These are phyloP conservation scores for Leptodermis oblonga DNA, from an alignment of 257 asterid genomes.

Conservation along the genomic window DNA sequence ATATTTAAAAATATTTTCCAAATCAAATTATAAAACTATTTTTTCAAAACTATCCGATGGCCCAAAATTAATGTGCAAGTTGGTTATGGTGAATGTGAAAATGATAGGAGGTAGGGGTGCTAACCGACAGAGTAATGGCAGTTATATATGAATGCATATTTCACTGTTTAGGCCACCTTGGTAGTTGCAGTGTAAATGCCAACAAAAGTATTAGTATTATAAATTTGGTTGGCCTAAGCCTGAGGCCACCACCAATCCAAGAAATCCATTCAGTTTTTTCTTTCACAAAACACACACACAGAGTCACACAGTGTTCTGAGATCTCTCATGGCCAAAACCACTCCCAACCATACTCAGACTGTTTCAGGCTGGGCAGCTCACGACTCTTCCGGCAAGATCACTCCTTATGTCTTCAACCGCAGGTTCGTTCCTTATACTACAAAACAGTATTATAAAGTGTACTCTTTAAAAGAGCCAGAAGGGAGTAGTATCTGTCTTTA, in stretches of 20 bases:
- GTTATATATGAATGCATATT: neutral
- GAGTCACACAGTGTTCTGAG: neutral
- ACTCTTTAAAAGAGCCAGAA: too few species aligned
- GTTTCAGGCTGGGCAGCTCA: conserved; percentile 54
- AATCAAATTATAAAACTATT: too few species aligned
- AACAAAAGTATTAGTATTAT: too few species aligned
- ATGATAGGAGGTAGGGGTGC: too few species aligned
- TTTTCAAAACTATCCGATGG: too few species aligned
- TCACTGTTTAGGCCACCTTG: neutral
- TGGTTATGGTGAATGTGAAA: too few species aligned
- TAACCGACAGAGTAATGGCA: conserved; percentile 1
- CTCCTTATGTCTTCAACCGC: conserved; percentile 43
- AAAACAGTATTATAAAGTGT: too few species aligned
- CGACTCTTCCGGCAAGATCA: conserved; percentile 39
- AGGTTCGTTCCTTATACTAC: too few species aligned
- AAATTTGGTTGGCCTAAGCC: too few species aligned
- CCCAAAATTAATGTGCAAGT: too few species aligned
- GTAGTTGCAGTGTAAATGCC: conserved; percentile 6
- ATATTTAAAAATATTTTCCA: too few species aligned
- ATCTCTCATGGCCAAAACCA: conserved; percentile 36
- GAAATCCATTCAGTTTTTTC: neutral
- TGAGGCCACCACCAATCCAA: neutral
- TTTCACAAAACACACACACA: neutral
- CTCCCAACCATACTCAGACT: conserved; percentile 36
- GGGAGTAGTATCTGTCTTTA: too few species aligned